Percentiles rank a stretch among this genome's conserved stretches.
phyloP scores from a whole-genome alignment of 208 protist genomes.

The Acanthamoeba lenticulata region DNA sequence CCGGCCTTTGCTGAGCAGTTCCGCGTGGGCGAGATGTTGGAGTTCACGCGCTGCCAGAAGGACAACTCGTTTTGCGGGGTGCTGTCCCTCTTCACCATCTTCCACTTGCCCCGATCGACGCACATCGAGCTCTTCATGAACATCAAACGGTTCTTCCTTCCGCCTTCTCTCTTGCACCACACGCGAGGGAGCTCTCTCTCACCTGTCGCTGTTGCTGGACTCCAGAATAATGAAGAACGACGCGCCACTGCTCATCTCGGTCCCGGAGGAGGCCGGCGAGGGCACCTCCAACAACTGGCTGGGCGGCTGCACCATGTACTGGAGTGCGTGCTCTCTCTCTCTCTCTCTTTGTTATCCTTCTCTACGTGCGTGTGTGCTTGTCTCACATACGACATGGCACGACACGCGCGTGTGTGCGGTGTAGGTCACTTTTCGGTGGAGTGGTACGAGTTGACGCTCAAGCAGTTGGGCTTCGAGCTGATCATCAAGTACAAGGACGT shows the following conservation, averaged over 20 bases:
- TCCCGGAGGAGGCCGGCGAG: slow-evolving; percentile 17
- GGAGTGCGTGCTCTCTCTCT: neutral
- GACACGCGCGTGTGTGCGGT: neutral
- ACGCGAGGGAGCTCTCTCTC: neutral
- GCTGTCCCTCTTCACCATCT: slow-evolving; percentile 44
- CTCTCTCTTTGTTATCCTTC: neutral
- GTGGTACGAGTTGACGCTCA: slow-evolving; percentile 61
- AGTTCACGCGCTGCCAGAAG: slow-evolving; percentile 49
- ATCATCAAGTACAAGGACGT: slow-evolving; percentile 63
- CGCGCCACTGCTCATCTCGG: slow-evolving; percentile 4
- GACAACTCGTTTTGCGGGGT: slow-evolving; percentile 55
- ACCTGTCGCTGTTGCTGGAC: neutral
- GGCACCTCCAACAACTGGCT: slow-evolving; percentile 54
- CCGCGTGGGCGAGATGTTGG: slow-evolving; percentile 53
- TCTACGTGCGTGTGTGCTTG: neutral
- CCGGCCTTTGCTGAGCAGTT: slow-evolving; percentile 23
- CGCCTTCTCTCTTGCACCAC: neutral
- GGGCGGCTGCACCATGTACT: slow-evolving; percentile 53
- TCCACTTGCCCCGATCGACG: slow-evolving; percentile 16
- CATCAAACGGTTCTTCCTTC: neutral
- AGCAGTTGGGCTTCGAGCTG: slow-evolving; percentile 59
- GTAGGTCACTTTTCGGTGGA: slow-evolving; percentile 58
- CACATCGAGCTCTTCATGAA: slow-evolving; percentile 61
- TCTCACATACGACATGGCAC: neutral
- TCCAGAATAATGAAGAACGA: slow-evolving; percentile 25